Conservation (phyloP, 2,329 filamentous ascomycete species). For the Thermoascus crustaceus region DNA sequence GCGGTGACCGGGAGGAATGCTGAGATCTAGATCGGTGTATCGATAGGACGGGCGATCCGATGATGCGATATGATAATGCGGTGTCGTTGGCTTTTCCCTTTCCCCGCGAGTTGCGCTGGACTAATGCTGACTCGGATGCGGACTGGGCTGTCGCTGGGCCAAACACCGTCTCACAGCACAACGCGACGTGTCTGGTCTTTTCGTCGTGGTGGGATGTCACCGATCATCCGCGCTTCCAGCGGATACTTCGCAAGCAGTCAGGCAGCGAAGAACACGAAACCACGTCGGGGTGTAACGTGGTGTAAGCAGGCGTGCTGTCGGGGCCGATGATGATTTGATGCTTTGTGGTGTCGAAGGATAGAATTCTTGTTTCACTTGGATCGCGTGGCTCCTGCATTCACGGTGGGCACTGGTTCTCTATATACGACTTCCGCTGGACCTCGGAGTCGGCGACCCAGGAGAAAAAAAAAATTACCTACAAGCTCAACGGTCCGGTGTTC, state of each 20-base stretch:
- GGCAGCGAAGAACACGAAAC: conserved; percentile 1
- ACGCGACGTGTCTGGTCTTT: too few relatives aligned
- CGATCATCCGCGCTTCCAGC: neutral
- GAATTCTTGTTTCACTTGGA: too few relatives aligned
- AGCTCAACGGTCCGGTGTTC: neutral
- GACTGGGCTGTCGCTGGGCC: neutral
- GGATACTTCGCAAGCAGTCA: neutral
- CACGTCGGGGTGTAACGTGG: conserved; percentile 2
- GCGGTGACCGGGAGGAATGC: too few relatives aligned
- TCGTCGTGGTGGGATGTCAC: neutral
- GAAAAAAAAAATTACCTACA: neutral
- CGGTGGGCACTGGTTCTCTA: too few relatives aligned
- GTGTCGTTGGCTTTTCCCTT: neutral
- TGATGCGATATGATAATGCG: conserved; percentile 1
- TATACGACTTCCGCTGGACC: too few relatives aligned
- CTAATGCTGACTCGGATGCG: conserved; percentile 2
- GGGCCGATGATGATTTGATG: neutral
- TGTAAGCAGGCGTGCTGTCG: too few relatives aligned
- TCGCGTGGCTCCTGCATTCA: too few relatives aligned
- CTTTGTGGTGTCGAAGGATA: neutral
- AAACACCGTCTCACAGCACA: neutral
- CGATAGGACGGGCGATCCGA: neutral
- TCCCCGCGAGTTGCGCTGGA: neutral
- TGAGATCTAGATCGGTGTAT: neutral
- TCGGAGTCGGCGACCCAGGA: neutral